Base-by-base conservation (phyloP, 1,284 basidiomycete genomes). In the Heterobasidion parviporum region DNA sequence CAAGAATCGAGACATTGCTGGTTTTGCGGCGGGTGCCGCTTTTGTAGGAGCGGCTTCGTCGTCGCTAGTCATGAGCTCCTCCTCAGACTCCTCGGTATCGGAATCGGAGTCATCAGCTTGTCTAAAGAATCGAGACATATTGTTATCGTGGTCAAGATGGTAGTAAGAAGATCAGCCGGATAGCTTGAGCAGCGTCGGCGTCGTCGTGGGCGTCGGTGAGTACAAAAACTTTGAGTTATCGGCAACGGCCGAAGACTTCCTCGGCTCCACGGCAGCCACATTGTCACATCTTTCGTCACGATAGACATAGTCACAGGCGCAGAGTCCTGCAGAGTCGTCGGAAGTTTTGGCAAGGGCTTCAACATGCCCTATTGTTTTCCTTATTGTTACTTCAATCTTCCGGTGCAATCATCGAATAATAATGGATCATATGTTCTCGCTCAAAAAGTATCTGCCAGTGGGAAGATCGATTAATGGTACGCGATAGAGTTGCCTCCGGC, bases 71-170 rank as follows among this genome's bases (percentile, higher is more conserved):
- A 92, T 83, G 67, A 87, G 79, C 74, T 90, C 90, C 72, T 92
- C 89, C 60, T 90, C 86, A 50, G 87, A 90, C 59, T 83, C 81
- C 62, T 87, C 85, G 54, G 83, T 80, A 55, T 90, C 87, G 47
- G 83, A 86, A 68, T 92, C 88, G 57, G 87, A 88, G 69, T 92
- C 89, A 69, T 79, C 87, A 56, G 81, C 88, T 74, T 85, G 80
- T 74, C 87, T 85, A 77, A 92, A 92, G 76, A 94, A 94, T 68
- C 91, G 83, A 59, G 91, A 93, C 90, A 93, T 90, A 50, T 53
- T 71, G 57, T 18, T 41, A n/a, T 48, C 16, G 38, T 41, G 38
- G 38, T 41, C 12, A 41, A n/a, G 38, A 12, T n/a, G 10, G 38
- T 8, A n/a, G n/a, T 10, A 8, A 12, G 12, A 41, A 6, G 12